A percentile compares a stretch with the other conserved stretches of the same genome.
Evolutionary conservation across 208 protist species (phyloP).

Genomic region (Leishmania martiniquensis): DNA sequence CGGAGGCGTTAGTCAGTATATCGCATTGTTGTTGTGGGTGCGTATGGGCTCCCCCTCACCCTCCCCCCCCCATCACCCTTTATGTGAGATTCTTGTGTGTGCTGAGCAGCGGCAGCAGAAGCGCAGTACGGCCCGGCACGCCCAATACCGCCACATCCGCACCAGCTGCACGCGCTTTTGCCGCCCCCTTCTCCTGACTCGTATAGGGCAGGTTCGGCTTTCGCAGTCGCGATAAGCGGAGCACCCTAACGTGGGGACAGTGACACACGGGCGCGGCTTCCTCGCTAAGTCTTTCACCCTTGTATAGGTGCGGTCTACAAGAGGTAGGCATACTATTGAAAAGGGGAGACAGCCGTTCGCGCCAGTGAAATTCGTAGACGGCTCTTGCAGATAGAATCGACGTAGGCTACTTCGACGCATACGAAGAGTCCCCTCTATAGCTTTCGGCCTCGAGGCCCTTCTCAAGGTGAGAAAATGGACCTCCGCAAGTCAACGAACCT

Average conservation of each 20-base stretch:
- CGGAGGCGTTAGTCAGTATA: not conserved
- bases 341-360: not conserved
- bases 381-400: too few relatives aligned
- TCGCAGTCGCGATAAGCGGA: not conserved
- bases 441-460: slow-evolving; percentile 6
- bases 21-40: not conserved
- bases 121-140: not conserved
- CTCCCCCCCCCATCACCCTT: not conserved
- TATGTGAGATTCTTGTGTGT: not conserved
- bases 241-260: not conserved
- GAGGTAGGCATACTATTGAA: not conserved
- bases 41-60: not conserved
- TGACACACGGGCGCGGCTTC: not conserved
- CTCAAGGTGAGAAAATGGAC: slow-evolving; percentile 11
- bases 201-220: not conserved
- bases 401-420: not conserved
- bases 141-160: not conserved
- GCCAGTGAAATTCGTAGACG: not conserved
- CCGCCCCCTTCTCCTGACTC: not conserved
- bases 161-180: not conserved
- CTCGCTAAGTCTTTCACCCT: not conserved
- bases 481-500: slow-evolving; percentile 15
- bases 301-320: not conserved
- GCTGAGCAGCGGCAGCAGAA: not conserved
- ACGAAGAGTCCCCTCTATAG: not conserved